These are phyloP conservation scores for Fusarium chuoi DNA, from an alignment of 2,329 filamentous ascomycete genomes.

Conservation along the genomic window DNA sequence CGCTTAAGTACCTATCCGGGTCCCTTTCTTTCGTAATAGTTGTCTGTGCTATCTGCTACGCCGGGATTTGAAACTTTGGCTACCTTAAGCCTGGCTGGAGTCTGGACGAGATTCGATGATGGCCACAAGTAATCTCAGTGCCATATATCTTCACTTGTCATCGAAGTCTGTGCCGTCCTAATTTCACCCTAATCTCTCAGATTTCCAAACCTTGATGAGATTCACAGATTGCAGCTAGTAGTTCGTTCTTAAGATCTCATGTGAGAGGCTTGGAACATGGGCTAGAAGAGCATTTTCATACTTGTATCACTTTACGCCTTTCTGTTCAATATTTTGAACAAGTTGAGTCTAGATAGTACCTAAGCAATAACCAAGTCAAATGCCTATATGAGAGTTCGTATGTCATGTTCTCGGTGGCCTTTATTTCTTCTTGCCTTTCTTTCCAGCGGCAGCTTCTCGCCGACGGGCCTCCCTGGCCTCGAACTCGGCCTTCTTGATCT, in stretches of 20 bases:
- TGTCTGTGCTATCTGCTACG: not conserved
- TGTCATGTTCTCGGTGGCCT: not conserved
- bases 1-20: not conserved
- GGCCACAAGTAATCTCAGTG: not conserved
- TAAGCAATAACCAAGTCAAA: not conserved
- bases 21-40: not conserved
- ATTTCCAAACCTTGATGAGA: no score
- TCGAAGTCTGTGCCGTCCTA: not conserved
- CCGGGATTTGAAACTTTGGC: not conserved
- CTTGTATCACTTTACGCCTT: not conserved
- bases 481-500: constrained; percentile 60
- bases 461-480: constrained; percentile 65
- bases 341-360: not conserved
- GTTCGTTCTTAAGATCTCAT: not conserved
- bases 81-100: not conserved
- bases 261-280: not conserved
- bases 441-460: constrained; percentile 60
- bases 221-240: not conserved
- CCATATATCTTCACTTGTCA: not conserved
- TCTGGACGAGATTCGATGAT: not conserved
- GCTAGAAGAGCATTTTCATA: not conserved
- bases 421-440: constrained; percentile 62
- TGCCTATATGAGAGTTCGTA: constrained; percentile 2
- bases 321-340: not conserved
- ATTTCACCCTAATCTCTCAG: not conserved